Conservation (phyloP, 129 eudicot species). For the Pulicaria dysenterica region DNA sequence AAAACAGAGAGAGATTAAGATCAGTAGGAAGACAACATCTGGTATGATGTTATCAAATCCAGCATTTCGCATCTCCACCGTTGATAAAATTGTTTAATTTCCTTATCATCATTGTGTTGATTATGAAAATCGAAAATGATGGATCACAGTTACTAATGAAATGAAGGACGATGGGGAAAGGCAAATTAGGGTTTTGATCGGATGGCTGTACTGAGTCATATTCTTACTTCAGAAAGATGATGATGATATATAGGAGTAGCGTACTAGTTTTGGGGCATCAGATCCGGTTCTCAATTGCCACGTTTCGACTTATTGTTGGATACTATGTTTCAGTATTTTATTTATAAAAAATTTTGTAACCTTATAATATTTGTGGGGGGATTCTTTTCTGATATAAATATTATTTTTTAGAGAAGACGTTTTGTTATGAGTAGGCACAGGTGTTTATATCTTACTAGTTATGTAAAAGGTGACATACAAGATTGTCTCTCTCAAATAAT, state of each 20-base stretch:
- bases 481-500: too few relatives aligned
- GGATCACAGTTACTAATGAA: too few relatives aligned
- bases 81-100: neutral
- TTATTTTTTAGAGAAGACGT: too few relatives aligned
- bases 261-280: slow-evolving; percentile 3
- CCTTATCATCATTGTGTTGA: slow-evolving; percentile 2
- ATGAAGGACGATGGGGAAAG: neutral
- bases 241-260: neutral
- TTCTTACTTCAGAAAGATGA: slow-evolving; percentile 2
- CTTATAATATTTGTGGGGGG: too few relatives aligned
- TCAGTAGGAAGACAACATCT: slow-evolving; percentile 1
- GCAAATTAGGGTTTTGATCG: slow-evolving; percentile 12
- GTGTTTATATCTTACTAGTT: too few relatives aligned
- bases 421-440: too few relatives aligned
- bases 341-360: neutral
- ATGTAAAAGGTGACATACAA: too few relatives aligned
- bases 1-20: neutral
- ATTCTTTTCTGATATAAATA: too few relatives aligned
- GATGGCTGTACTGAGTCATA: neutral
- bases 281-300: slow-evolving; percentile 27
- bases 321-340: slow-evolving; percentile 7
- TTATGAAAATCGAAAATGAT: neutral
- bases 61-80: neutral
- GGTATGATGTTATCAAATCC: slow-evolving; percentile 10
- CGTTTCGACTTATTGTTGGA: slow-evolving; percentile 36